A percentile compares a stretch with the other conserved stretches of the same genome.
Evolutionary conservation across 2,329 filamentous ascomycete species (phyloP).

Genomic region (Talaromyces rugulosus): DNA sequence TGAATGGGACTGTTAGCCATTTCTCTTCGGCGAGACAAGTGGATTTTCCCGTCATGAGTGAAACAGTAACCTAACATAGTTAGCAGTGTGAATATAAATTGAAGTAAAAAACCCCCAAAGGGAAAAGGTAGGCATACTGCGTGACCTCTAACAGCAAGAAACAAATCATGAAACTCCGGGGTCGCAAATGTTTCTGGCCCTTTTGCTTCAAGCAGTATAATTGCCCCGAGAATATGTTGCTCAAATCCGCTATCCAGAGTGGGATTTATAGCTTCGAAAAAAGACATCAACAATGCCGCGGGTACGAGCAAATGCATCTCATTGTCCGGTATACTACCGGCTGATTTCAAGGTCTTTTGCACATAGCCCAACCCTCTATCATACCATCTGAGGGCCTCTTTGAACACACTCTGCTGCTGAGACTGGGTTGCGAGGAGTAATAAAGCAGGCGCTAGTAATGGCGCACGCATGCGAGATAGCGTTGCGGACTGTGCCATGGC

Average conservation of each 20-base stretch:
- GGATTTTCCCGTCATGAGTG: conserved; percentile 3
- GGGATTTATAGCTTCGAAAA: conserved; percentile 4
- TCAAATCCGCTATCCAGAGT: conserved; percentile 8
- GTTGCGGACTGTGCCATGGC: neutral
- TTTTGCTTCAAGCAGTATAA: conserved; percentile 5
- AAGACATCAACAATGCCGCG: conserved; percentile 9
- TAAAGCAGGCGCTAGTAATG: conserved; percentile 8
- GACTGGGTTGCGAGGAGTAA: conserved; percentile 8
- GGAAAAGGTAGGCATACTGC: neutral
- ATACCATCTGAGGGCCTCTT: conserved; percentile 10
- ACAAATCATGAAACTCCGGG: conserved; percentile 5
- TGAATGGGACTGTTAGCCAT: conserved; percentile 5
- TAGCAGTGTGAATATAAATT: neutral
- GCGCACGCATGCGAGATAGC: neutral
- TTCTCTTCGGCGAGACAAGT: conserved; percentile 7
- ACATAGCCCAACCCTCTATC: conserved; percentile 7
- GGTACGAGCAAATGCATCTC: conserved; percentile 6
- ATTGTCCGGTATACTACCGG: neutral
- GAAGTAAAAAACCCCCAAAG: neutral
- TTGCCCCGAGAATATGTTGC: conserved; percentile 7
- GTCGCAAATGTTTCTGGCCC: conserved; percentile 5
- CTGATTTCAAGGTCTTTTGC: conserved; percentile 1
- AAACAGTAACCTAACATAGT: conserved; percentile 6
- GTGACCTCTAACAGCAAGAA: conserved; percentile 5
- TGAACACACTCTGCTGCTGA: neutral